phyloP scores from a whole-genome alignment of 192 early-diverging fungal species.

The Rhizoclosmatium globosum region DNA sequence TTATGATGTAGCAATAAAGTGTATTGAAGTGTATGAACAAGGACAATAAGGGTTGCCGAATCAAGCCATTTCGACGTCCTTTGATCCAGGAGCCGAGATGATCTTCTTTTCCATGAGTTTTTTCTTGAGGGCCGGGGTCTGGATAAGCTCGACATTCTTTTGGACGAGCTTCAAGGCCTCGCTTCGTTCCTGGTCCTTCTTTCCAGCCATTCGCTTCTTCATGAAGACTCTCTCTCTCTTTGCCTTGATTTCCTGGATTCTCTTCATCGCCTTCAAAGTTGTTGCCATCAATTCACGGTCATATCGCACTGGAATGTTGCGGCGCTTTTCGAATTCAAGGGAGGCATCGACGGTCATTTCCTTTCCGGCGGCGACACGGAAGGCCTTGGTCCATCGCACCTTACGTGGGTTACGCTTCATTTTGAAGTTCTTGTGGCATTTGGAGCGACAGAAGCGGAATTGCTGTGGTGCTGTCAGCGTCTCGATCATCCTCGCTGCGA shows the following conservation, averaged over 20 bases:
- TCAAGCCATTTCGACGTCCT: constrained; percentile 66
- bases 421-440: constrained; percentile 99
- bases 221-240: constrained; percentile 93
- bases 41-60: not conserved
- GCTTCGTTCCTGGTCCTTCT: constrained; percentile 80
- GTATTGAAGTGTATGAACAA: constrained; percentile 2
- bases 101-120: constrained; percentile 75
- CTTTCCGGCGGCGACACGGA: constrained; percentile 97
- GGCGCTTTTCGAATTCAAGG: constrained; percentile 98
- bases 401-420: constrained; percentile 99
- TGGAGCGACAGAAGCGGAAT: constrained; percentile 96
- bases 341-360: constrained; percentile 99
- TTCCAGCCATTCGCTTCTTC: constrained; percentile 84
- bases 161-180: constrained; percentile 80
- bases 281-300: constrained; percentile 96
- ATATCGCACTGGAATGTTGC: constrained; percentile 97
- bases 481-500: not conserved
- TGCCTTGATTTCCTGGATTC: constrained; percentile 92
- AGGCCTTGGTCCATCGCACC: constrained; percentile 99
- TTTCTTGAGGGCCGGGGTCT: constrained; percentile 62
- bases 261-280: constrained; percentile 98
- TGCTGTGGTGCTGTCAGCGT: constrained; percentile 56
- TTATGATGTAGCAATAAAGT: not conserved
- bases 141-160: constrained; percentile 89
- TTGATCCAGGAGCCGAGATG: constrained; percentile 61